phyloP scores from a whole-genome alignment of 2,329 filamentous ascomycete genomes.

The Aspergillus sp. region DNA sequence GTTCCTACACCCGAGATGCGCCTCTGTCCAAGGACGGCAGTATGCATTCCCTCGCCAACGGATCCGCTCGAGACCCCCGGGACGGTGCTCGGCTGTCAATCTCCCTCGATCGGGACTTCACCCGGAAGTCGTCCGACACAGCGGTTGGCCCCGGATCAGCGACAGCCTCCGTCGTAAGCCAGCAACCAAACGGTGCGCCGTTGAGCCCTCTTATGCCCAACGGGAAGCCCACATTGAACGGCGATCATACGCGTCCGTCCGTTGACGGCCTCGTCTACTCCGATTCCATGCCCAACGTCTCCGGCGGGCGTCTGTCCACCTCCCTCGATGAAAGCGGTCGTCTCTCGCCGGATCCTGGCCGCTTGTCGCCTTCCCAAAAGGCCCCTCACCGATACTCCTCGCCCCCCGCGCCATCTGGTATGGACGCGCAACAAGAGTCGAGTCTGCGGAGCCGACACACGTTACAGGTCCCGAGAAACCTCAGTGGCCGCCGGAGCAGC shows the following conservation, averaged over 20 bases:
- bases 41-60: conserved; percentile 49
- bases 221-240: conserved; percentile 32
- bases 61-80: conserved; percentile 31
- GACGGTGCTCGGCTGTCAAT: conserved; percentile 29
- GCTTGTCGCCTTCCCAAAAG: conserved; percentile 27
- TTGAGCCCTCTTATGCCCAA: conserved; percentile 23
- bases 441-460: conserved; percentile 80
- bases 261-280: conserved; percentile 30
- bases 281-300: conserved; percentile 28
- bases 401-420: conserved; percentile 54
- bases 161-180: conserved; percentile 21
- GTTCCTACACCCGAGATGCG: conserved; percentile 43
- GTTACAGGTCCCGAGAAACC: conserved; percentile 75
- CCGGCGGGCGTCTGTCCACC: conserved; percentile 32
- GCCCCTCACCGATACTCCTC: conserved; percentile 39
- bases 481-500: conserved; percentile 59
- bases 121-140: conserved; percentile 29
- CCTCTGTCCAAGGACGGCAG: conserved; percentile 43
- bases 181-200: conserved; percentile 28
- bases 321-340: conserved; percentile 33
- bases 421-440: conserved; percentile 57
- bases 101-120: conserved; percentile 24
- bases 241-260: conserved; percentile 29
- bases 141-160: conserved; percentile 26
- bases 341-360: conserved; percentile 30